These are phyloP conservation scores for Mycena crocata DNA, from an alignment of 768 basidiomycete species.

Conservation along the genomic window DNA sequence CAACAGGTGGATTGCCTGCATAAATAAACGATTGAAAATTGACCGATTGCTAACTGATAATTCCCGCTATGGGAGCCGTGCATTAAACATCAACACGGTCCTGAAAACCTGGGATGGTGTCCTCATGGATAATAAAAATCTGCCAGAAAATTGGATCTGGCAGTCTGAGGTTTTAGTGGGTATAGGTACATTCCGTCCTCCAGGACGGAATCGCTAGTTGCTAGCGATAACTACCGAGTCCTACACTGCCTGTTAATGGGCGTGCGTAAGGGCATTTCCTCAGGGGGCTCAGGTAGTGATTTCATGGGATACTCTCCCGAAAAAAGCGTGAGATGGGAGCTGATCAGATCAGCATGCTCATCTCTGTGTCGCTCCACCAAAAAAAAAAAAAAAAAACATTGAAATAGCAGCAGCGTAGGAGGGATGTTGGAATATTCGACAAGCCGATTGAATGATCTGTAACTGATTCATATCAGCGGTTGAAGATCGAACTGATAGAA, in stretches of 20 bases:
- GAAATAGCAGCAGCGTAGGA: too few species aligned
- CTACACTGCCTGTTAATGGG: neutral
- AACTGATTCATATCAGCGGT: too few species aligned
- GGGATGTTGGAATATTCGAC: too few species aligned
- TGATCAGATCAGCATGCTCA: constrained; percentile 1
- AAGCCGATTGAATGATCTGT: too few species aligned
- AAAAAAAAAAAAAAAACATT: constrained; percentile 11
- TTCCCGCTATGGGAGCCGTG: neutral
- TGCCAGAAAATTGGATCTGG: constrained; percentile 11
- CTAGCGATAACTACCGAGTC: too few species aligned
- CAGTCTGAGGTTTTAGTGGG: too few species aligned
- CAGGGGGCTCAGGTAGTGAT: neutral
- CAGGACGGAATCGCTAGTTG: neutral
- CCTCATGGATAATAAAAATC: constrained; percentile 12
- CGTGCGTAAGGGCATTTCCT: neutral
- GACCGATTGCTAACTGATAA: neutral
- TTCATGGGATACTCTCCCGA: neutral
- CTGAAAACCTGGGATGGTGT: constrained; percentile 6
- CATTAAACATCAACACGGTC: neutral
- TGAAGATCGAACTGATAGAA: too few species aligned
- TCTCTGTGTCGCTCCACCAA: neutral
- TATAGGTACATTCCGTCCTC: neutral
- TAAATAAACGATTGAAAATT: constrained; percentile 1
- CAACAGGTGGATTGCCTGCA: neutral
- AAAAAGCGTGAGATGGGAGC: neutral